These are phyloP conservation scores for Trichoderma brevicompactum DNA, from an alignment of 2,329 filamentous ascomycete genomes.

Conservation along the genomic window DNA sequence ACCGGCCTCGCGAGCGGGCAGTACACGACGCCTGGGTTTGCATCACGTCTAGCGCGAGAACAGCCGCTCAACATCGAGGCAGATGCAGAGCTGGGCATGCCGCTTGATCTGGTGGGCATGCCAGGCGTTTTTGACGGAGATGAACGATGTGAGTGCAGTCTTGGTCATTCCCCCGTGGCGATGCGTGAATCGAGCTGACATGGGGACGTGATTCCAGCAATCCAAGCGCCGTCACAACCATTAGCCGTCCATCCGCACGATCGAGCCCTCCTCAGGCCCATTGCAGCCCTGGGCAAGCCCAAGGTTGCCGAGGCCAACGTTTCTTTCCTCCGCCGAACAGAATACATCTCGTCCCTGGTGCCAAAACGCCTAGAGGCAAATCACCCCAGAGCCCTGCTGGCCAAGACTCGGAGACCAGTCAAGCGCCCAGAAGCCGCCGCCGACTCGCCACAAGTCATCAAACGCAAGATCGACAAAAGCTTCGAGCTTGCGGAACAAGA, in stretches of 20 bases:
- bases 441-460: conserved; percentile 68
- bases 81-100: conserved; percentile 97
- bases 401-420: conserved; percentile 44
- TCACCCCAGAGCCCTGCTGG: conserved; percentile 46
- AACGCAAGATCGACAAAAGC: conserved; percentile 67
- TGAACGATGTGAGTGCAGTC: conserved; percentile 72
- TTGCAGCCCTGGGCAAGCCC: conserved; percentile 83
- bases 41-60: conserved; percentile 83
- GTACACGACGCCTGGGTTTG: conserved; percentile 89
- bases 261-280: conserved; percentile 78
- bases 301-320: conserved; percentile 77
- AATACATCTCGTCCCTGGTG: conserved; percentile 78
- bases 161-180: background rate
- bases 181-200: conserved; percentile 20
- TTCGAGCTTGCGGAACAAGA: conserved; percentile 60
- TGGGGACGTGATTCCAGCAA: conserved; percentile 57
- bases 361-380: conserved; percentile 55
- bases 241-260: conserved; percentile 82
- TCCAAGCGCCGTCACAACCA: conserved; percentile 74
- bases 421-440: conserved; percentile 62
- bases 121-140: conserved; percentile 94
- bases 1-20: conserved; percentile 84
- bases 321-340: conserved; percentile 92
- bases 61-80: conserved; percentile 96
- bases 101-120: conserved; percentile 91